Evolutionary conservation across 2,329 filamentous ascomycete genomes (phyloP), one percentile per base, ranked within the genome.

Genomic region (Lachnellula arida): DNA sequence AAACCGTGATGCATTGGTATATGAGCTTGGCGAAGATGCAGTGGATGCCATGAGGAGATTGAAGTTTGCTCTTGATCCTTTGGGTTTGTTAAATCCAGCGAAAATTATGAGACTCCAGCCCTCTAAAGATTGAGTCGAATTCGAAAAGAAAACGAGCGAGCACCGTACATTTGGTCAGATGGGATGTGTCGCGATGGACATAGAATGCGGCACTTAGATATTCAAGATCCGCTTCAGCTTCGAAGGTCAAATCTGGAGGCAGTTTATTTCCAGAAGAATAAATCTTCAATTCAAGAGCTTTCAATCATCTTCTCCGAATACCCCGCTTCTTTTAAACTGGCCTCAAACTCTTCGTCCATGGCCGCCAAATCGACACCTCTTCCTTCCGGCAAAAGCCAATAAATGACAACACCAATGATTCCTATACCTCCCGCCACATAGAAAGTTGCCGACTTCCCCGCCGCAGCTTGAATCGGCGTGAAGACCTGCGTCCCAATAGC

Each of bases 1-100:
- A 12, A 95, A 95, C 74, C 95, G 94, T 74, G 81, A 84, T 51
- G 88, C 82, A 15, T 75, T 95, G 46, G 71, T 89, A 35, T 85
- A 87, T 68, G 91, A 96, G 71, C 81, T 96, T 22, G 91, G 91
- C 0, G 74, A 82, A 0, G 89, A 89, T 50, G 94, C 90, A 0
- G 78, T 96, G 59, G 85, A 80, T 22, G 86, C 94, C 19, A 96
- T 96, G 91, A 86, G 82, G 67, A 84, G 81, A 59, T 83, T 96
- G 67, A 96, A 96, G 73, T 71, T 75, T 14, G 82, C 89, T 6
- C 75, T 96, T 43, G 91, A 96, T 75, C 91, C 91, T 1, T 72
- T 85, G 48, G 94, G 91, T 88, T 81, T 96, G 52, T 81, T 96
- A 81, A 96, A 96, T 63, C 91, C 91, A 1, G 63, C 60, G 14